A percentile compares a stretch with the other conserved stretches of the same genome.
Evolutionary conservation across 2,329 filamentous ascomycete genomes (phyloP).

Genomic region (Metarhizium humberi): DNA sequence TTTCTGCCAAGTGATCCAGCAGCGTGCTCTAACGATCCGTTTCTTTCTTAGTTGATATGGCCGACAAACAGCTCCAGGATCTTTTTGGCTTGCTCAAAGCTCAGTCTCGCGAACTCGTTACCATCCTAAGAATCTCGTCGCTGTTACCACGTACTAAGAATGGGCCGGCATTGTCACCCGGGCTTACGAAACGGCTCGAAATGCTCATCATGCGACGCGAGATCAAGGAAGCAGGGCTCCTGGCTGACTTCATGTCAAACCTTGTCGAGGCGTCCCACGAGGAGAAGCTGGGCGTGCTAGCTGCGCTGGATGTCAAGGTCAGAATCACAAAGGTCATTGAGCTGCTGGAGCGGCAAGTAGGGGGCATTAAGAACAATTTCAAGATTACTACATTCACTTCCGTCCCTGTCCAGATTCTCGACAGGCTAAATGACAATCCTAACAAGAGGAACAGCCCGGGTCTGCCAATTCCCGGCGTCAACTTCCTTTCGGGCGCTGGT

Average conservation of each 20-base stretch:
- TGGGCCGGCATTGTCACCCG: conserved; percentile 61
- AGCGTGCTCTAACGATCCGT: background rate
- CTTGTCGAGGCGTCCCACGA: conserved; percentile 80
- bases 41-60: conserved; percentile 16
- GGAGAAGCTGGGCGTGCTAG: conserved; percentile 80
- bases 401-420: conserved; percentile 52
- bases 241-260: conserved; percentile 97
- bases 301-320: conserved; percentile 69
- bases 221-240: conserved; percentile 67
- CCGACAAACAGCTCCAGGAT: conserved; percentile 55
- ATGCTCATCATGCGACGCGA: conserved; percentile 79
- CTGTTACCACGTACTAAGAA: conserved; percentile 64
- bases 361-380: conserved; percentile 76
- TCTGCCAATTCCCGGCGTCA: conserved; percentile 30
- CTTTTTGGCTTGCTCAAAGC: conserved; percentile 75
- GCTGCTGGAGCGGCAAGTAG: conserved; percentile 72
- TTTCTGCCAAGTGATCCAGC: background rate
- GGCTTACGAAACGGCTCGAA: conserved; percentile 80
- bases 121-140: conserved; percentile 73
- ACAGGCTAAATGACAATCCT: conserved; percentile 36
- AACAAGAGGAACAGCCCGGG: conserved; percentile 21
- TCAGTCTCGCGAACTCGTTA: conserved; percentile 76
- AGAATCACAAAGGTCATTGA: conserved; percentile 76
- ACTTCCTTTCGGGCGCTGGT: conserved; percentile 23
- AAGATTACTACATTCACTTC: conserved; percentile 73